These are phyloP conservation scores for Penicillium flavigenum DNA, from an alignment of 495 filamentous ascomycete species.

Conservation along the genomic window DNA sequence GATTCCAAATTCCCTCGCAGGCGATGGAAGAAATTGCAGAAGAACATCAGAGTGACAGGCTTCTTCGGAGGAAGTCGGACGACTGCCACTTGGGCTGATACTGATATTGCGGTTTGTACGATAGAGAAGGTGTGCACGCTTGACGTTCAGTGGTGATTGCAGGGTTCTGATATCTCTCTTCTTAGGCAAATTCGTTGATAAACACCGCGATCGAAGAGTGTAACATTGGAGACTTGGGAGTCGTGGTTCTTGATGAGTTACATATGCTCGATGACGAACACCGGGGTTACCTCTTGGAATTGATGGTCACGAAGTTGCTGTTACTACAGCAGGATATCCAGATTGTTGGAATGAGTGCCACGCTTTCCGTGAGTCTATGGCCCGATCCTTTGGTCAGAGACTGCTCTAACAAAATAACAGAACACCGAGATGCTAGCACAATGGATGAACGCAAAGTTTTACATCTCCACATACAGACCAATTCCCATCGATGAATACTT, in stretches of 20 bases:
- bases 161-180: conserved; percentile 1
- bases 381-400: neutral
- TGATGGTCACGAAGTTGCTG: conserved; percentile 76
- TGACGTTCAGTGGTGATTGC: neutral
- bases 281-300: conserved; percentile 77
- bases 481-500: conserved; percentile 74
- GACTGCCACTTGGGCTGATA: conserved; percentile 66
- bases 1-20: conserved; percentile 23
- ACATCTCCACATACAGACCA: conserved; percentile 71
- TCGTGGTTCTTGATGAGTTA: conserved; percentile 75
- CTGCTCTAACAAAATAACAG: conserved; percentile 39
- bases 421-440: conserved; percentile 66
- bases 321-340: conserved; percentile 68
- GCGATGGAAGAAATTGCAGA: conserved; percentile 36
- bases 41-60: conserved; percentile 61
- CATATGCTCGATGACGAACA: conserved; percentile 81
- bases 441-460: conserved; percentile 72
- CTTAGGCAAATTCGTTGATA: conserved; percentile 73
- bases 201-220: conserved; percentile 75
- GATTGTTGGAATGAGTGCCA: conserved; percentile 82
- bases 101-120: conserved; percentile 79
- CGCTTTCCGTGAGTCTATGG: conserved; percentile 57
- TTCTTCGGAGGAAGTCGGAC: conserved; percentile 73
- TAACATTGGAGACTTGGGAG: conserved; percentile 60
- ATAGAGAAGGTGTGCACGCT: conserved; percentile 68